Conservation (phyloP, 192 early-diverging fungal species). For the Gonapodya sp. region DNA sequence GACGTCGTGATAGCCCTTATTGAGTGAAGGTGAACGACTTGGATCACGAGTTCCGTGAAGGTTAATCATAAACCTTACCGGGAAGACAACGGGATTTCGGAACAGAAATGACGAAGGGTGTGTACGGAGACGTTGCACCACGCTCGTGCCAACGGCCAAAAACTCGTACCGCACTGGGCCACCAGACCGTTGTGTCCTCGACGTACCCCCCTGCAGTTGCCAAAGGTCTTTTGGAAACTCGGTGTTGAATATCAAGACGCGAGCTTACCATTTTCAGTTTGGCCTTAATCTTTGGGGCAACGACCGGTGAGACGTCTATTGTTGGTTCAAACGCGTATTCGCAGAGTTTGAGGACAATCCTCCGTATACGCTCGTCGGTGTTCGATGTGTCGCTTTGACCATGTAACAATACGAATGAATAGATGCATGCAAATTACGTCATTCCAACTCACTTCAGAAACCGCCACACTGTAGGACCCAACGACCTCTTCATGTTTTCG, state of each 20-base stretch:
- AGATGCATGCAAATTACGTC: not conserved
- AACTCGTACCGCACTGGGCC: not conserved
- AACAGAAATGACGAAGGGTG: not conserved
- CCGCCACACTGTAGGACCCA: slow-evolving; percentile 7
- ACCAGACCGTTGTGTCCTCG: not conserved
- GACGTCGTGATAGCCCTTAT: slow-evolving; percentile 35
- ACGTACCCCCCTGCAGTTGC: not conserved
- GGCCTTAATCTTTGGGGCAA: not conserved
- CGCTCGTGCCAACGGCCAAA: not conserved
- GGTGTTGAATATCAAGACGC: not conserved
- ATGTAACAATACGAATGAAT: no score
- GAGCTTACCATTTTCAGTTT: not conserved
- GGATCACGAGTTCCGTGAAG: not conserved
- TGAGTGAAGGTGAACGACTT: not conserved
- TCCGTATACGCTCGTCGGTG: not conserved
- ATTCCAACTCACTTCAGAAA: not conserved
- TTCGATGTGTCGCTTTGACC: not conserved
- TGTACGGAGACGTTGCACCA: not conserved
- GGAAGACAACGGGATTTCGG: not conserved
- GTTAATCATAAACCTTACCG: not conserved
- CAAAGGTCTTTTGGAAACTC: not conserved
- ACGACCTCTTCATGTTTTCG: slow-evolving; percentile 8
- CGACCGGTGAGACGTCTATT: not conserved
- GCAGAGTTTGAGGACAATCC: not conserved
- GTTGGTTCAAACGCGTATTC: not conserved